These are phyloP conservation scores for Globisporangium orthogonon DNA, from an alignment of 352 stramenopile species.

Conservation along the genomic window DNA sequence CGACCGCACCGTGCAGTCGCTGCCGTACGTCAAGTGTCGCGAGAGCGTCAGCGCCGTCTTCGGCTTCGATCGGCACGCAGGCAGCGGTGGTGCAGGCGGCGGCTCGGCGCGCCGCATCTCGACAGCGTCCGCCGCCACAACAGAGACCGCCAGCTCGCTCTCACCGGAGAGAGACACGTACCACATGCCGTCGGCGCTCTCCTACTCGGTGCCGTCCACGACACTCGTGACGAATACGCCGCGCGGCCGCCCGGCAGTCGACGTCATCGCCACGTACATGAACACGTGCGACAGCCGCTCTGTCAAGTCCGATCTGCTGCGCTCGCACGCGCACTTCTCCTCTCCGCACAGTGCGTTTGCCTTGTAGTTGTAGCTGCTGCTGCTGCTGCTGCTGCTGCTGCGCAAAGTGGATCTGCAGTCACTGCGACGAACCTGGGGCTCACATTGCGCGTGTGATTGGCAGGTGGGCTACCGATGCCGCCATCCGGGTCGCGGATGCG, in stretches of 20 bases:
- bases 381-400: constrained; percentile 8
- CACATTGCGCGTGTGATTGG: neutral
- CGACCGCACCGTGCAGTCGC: constrained; percentile 44
- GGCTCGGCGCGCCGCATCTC: constrained; percentile 33
- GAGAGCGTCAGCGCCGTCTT: constrained; percentile 51
- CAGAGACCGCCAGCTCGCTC: constrained; percentile 10
- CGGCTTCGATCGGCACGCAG: constrained; percentile 33
- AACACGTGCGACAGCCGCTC: constrained; percentile 79
- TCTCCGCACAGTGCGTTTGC: constrained; percentile 48
- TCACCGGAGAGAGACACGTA: constrained; percentile 24
- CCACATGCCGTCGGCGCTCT: constrained; percentile 46
- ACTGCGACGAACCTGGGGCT: neutral
- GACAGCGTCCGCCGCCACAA: constrained; percentile 29
- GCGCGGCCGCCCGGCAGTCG: constrained; percentile 59
- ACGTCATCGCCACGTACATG: constrained; percentile 89
- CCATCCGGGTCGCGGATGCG: constrained; percentile 46
- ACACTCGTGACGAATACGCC: constrained; percentile 57
- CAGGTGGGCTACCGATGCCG: constrained; percentile 38
- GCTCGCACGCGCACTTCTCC: constrained; percentile 60
- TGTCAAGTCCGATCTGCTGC: constrained; percentile 73
- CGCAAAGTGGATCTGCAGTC: neutral
- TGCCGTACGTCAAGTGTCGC: constrained; percentile 64
- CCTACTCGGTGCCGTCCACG: constrained; percentile 64
- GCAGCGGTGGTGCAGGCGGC: neutral
- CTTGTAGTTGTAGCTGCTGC: neutral